Evolutionary conservation across 129 eudicot genomes (phyloP).

Genomic region (Erigeron canadensis): DNA sequence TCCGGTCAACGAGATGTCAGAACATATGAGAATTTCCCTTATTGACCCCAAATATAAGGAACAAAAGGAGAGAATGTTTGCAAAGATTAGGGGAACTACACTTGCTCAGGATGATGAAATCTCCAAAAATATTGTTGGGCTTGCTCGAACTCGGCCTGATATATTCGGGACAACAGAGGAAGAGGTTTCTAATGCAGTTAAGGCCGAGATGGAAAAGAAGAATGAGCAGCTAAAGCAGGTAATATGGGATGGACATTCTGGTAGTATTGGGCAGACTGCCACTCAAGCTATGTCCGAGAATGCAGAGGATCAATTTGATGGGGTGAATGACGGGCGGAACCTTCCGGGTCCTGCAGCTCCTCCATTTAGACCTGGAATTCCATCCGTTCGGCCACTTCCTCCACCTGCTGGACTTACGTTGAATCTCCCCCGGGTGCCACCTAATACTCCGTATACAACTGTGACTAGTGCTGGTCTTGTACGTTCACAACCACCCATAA

Average conservation of each 20-base stretch:
- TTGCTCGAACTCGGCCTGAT: constrained; percentile 87
- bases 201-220: constrained; percentile 82
- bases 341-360: constrained; percentile 79
- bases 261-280: constrained; percentile 87
- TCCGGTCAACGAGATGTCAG: constrained; percentile 87
- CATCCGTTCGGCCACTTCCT: constrained; percentile 68
- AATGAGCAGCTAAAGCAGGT: constrained; percentile 86
- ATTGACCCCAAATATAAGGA: constrained; percentile 93
- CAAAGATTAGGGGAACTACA: constrained; percentile 83
- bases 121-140: constrained; percentile 76
- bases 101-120: constrained; percentile 89
- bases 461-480: constrained; percentile 41
- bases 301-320: constrained; percentile 57
- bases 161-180: constrained; percentile 92
- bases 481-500: constrained; percentile 67
- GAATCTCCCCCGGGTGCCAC: constrained; percentile 70
- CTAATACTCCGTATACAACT: constrained; percentile 48
- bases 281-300: constrained; percentile 84
- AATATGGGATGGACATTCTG: constrained; percentile 95
- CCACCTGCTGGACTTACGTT: constrained; percentile 67
- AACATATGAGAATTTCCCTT: constrained; percentile 86
- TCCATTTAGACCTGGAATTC: constrained; percentile 64
- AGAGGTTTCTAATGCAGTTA: constrained; percentile 91
- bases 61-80: constrained; percentile 95
- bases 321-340: constrained; percentile 31